Evolutionary conservation across 495 filamentous ascomycete species (phyloP), one percentile per base, ranked within the genome.

Genomic region (Melanomma pulvis-pyrius): DNA sequence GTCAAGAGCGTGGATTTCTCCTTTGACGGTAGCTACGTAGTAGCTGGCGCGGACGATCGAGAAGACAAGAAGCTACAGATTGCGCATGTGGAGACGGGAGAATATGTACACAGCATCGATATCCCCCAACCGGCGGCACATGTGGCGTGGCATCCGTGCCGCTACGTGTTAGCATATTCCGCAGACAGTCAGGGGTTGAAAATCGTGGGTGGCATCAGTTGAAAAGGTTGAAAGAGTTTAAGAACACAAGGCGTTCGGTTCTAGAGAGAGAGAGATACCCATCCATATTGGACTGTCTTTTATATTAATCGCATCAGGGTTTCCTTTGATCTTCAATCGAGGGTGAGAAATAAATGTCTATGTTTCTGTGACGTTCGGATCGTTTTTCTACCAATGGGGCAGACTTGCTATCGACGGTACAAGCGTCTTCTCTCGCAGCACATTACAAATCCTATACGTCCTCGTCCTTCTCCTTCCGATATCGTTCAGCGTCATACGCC

Each of bases 101-200:
- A 98, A 41, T 85, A 85, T 67, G 86, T 97, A 8, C 87, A 92
- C 68, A 92, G 83, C 11, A 82, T 97, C 57, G 89, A 91, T 59
- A 90, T 89, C 0, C 79, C 79, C 5, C 84, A 83, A 65, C 74
- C 84, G 29, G 81, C 82, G 39, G 59, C 78, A 70, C 76, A 76
- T 68, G 88, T 97, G 7, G 88, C 88, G 6, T 98, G 93, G 93
- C 92, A 97, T 75, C 94, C 94, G 3, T 90, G 83, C 36, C 80
- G 88, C 72, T 98, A 98, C 72, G 91, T 87, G 81, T 74, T 98
- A 55, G 94, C 93, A 13, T 97, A 96, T 80, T 88, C 90, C n/a
- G 87, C 84, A 24, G 94, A 96, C 71, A 79, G 86, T 3, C 87
- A 88, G 0, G 90, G 88, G 19, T 78, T 98, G 68, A 93, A 88